Evolutionary conservation across 371 early-diverging fungal genomes (phyloP).

Genomic region (Entomophthora muscae): DNA sequence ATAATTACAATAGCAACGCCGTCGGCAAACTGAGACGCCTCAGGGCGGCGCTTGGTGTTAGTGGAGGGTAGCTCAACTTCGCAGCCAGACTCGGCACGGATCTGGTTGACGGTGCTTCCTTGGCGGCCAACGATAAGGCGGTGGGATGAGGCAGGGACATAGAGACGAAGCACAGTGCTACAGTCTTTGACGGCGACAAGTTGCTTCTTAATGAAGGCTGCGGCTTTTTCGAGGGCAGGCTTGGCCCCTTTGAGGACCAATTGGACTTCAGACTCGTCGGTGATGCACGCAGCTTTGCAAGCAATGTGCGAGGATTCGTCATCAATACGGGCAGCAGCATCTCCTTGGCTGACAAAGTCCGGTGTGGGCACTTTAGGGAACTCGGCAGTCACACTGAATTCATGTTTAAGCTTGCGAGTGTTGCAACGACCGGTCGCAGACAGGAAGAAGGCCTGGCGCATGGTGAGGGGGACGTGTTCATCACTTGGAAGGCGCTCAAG

Average conservation of each 20-base stretch:
- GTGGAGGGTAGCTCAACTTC: constrained; percentile 27
- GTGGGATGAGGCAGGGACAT: constrained; percentile 30
- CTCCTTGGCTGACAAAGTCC: constrained; percentile 10
- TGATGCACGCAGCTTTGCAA: constrained; percentile 16
- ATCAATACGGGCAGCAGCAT: constrained; percentile 17
- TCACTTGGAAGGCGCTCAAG: neutral
- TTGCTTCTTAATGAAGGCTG: constrained; percentile 16
- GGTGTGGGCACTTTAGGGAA: constrained; percentile 12
- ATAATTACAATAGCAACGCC: constrained; percentile 20
- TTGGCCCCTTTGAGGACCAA: constrained; percentile 24
- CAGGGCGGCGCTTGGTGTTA: constrained; percentile 7
- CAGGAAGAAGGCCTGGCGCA: constrained; percentile 24
- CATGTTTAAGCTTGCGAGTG: constrained; percentile 23
- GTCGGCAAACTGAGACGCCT: neutral
- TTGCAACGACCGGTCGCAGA: constrained; percentile 20
- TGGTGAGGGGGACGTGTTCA: constrained; percentile 15
- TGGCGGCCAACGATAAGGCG: constrained; percentile 38
- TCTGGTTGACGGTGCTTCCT: constrained; percentile 29
- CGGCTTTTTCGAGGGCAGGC: constrained; percentile 18
- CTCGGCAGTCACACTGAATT: constrained; percentile 30
- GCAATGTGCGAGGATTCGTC: constrained; percentile 14
- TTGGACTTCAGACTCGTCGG: constrained; percentile 18
- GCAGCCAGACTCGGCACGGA: constrained; percentile 31
- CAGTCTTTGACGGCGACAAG: constrained; percentile 16
- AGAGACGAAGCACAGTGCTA: constrained; percentile 18